Evolutionary conservation across 2,329 filamentous ascomycete genomes (phyloP).

Genomic region (Fusarium subtropicale): DNA sequence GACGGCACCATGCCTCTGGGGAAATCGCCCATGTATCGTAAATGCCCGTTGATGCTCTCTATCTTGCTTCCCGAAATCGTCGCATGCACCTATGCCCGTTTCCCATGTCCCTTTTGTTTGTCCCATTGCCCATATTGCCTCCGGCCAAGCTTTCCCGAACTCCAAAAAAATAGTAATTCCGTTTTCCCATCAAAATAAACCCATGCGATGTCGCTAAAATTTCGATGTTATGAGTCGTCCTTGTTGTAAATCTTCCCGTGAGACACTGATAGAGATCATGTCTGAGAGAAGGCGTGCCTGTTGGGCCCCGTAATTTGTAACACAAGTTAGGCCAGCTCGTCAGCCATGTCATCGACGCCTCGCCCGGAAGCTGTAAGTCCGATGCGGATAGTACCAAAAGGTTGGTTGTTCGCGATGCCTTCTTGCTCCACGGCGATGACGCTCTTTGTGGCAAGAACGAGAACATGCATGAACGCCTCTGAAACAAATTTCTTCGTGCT

Average conservation of each 20-base stretch:
- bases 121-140: conserved; percentile 9
- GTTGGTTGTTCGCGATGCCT: conserved; percentile 48
- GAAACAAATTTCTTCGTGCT: conserved; percentile 72
- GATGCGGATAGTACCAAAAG: conserved; percentile 62
- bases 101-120: conserved; percentile 6
- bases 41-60: conserved; percentile 7
- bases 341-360: conserved; percentile 31
- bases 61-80: conserved; percentile 2
- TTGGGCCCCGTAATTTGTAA: not conserved
- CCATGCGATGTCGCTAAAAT: not conserved
- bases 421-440: conserved; percentile 73
- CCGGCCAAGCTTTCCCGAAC: conserved; percentile 3
- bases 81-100: not conserved
- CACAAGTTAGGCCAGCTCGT: conserved; percentile 35
- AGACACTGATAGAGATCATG: conserved; percentile 6
- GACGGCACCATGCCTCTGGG: not conserved
- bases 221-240: conserved; percentile 7
- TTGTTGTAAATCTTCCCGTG: not conserved
- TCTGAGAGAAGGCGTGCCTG: conserved; percentile 6
- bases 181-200: conserved; percentile 15
- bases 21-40: conserved; percentile 1
- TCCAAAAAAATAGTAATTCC: conserved; percentile 10
- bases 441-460: conserved; percentile 76
- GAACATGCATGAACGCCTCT: conserved; percentile 80
- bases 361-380: conserved; percentile 50